Evolutionary conservation across 208 protist genomes (phyloP).

Genomic region (Porcisia deanei): DNA sequence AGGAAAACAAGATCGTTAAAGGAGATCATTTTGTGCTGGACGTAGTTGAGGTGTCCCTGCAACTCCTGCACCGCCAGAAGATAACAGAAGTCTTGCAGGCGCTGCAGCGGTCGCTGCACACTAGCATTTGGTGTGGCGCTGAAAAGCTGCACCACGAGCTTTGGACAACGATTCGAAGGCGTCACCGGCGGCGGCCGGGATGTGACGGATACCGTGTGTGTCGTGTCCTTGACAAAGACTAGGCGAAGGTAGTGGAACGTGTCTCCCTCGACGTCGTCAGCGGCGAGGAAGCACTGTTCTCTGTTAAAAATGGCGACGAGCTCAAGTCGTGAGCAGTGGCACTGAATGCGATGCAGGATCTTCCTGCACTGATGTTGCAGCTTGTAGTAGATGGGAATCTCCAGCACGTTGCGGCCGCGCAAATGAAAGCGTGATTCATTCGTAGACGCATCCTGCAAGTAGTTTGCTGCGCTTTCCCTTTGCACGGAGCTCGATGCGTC

Average conservation of each 20-base stretch:
- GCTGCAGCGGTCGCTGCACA: constrained; percentile 68
- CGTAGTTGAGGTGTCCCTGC: constrained; percentile 87
- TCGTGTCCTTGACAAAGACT: constrained; percentile 82
- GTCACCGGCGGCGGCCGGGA: constrained; percentile 51
- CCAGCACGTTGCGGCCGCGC: constrained; percentile 58
- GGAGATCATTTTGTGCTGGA: constrained; percentile 81
- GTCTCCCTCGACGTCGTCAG: constrained; percentile 77
- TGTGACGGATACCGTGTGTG: constrained; percentile 43
- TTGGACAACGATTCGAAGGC: constrained; percentile 60
- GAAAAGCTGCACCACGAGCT: constrained; percentile 86
- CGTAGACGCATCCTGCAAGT: constrained; percentile 1
- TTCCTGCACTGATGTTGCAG: constrained; percentile 89
- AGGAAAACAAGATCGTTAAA: constrained; percentile 86
- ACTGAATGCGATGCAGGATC: constrained; percentile 69
- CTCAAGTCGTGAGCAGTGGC: constrained; percentile 75
- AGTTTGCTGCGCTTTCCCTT: not conserved
- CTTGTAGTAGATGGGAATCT: constrained; percentile 91
- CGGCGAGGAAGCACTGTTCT: constrained; percentile 86
- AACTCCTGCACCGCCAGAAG: constrained; percentile 87
- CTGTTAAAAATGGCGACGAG: constrained; percentile 86
- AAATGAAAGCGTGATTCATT: constrained; percentile 53
- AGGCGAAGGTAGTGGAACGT: constrained; percentile 89
- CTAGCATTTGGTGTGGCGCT: constrained; percentile 62
- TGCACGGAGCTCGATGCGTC: not conserved
- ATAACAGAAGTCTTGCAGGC: constrained; percentile 87